Percentiles rank a stretch among this genome's conserved stretches.
phyloP scores from a whole-genome alignment of 2,329 filamentous ascomycete genomes.

The Plenodomus lindquistii region DNA sequence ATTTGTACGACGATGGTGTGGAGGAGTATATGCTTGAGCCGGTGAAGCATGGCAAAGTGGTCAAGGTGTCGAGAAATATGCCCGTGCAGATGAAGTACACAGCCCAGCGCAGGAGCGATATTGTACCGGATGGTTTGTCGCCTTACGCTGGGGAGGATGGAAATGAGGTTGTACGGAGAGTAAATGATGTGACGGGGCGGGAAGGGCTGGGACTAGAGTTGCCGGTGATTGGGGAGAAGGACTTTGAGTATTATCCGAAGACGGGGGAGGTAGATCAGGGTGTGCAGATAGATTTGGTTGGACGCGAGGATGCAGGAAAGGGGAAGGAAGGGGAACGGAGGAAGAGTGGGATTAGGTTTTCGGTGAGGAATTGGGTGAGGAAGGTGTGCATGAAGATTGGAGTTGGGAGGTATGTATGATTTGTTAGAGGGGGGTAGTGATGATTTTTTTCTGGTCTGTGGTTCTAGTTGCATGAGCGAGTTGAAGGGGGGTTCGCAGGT shows the following conservation, averaged over 20 bases:
- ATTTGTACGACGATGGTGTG: neutral
- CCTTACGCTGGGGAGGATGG: too few relatives aligned
- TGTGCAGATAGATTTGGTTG: neutral
- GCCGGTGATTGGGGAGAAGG: neutral
- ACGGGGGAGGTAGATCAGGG: neutral
- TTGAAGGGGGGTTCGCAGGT: too few relatives aligned
- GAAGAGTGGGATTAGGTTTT: neutral
- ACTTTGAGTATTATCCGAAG: slow-evolving; percentile 10
- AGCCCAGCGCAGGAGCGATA: too few relatives aligned
- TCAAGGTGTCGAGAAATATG: too few relatives aligned
- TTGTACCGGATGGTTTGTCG: too few relatives aligned
- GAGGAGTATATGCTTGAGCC: neutral
- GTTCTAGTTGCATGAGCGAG: too few relatives aligned
- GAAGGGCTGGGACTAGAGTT: neutral
- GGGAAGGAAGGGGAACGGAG: neutral
- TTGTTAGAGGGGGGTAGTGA: too few relatives aligned
- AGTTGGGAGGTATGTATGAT: too few relatives aligned
- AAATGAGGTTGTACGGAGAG: neutral
- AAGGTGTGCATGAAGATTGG: neutral
- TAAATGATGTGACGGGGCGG: neutral
- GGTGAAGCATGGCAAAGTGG: neutral
- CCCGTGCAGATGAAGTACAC: too few relatives aligned
- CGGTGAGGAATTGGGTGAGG: neutral
- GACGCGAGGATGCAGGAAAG: too few relatives aligned
- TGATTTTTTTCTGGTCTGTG: too few relatives aligned